A percentile compares a stretch with the other conserved stretches of the same genome.
These are phyloP conservation scores for Tephrocybe sp. DNA, from an alignment of 768 basidiomycete genomes.

Conservation along the genomic window DNA sequence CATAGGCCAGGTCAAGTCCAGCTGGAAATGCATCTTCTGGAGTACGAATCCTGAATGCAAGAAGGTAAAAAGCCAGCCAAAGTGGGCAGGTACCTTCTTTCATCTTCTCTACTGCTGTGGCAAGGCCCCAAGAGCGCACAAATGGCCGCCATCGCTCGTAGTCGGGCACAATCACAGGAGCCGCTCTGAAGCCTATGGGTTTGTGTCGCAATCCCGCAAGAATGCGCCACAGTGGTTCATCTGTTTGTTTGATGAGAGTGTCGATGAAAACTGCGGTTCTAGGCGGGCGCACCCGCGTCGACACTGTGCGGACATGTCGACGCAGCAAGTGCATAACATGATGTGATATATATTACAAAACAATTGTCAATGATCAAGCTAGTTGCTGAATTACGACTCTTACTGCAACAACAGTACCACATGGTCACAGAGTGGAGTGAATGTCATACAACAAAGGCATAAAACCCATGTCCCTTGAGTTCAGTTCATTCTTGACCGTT, in stretches of 20 bases:
- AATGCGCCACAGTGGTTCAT: constrained; percentile 41
- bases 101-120: neutral
- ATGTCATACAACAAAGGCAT: too few species aligned
- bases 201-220: constrained; percentile 31
- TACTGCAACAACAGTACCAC: too few species aligned
- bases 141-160: constrained; percentile 38
- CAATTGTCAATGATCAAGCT: neutral
- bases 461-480: too few species aligned
- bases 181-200: constrained; percentile 21
- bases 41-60: constrained; percentile 44
- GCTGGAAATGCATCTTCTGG: constrained; percentile 41
- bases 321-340: constrained; percentile 10
- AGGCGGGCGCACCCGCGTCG: constrained; percentile 14
- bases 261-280: constrained; percentile 31
- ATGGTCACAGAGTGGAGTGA: too few species aligned
- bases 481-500: too few species aligned
- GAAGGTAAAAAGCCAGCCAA: constrained; percentile 56
- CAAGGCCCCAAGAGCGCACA: constrained; percentile 15
- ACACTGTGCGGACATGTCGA: constrained; percentile 14
- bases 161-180: constrained; percentile 33
- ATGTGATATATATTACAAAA: neutral
- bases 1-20: constrained; percentile 40
- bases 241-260: constrained; percentile 30
- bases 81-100: constrained; percentile 31
- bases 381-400: too few species aligned